phyloP scores from a whole-genome alignment of 2,329 filamentous ascomycete species.

The Colletotrichum sublineola region DNA sequence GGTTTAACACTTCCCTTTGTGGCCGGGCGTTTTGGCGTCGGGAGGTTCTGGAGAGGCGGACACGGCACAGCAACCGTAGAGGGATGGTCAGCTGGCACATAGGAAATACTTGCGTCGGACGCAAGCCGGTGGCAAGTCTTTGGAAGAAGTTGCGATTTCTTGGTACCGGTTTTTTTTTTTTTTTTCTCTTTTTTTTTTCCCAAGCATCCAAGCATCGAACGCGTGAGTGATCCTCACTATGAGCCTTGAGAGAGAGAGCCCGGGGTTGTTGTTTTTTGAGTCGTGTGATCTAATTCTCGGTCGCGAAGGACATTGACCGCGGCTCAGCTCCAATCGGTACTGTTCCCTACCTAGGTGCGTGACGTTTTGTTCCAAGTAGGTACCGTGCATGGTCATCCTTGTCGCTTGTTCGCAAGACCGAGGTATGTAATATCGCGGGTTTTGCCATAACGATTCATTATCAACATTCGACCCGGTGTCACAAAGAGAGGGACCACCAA shows the following conservation, averaged over 20 bases:
- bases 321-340: neutral
- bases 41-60: neutral
- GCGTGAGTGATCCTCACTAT: neutral
- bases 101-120: too few species aligned
- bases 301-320: neutral
- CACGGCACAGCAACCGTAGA: conserved; percentile 2
- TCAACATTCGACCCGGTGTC: neutral
- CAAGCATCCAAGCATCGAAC: neutral
- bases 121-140: too few species aligned
- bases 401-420: neutral
- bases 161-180: too few species aligned
- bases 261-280: neutral
- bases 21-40: neutral
- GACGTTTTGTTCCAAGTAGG: neutral
- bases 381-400: neutral
- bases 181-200: too few species aligned
- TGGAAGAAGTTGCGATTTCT: neutral
- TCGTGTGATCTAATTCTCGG: neutral
- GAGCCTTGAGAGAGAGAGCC: neutral
- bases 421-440: too few species aligned
- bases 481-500: neutral
- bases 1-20: neutral
- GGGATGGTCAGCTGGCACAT: neutral
- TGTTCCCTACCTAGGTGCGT: neutral
- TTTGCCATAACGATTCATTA: too few species aligned